A percentile compares a stretch with the other conserved stretches of the same genome.
phyloP scores from a whole-genome alignment of 78 protist genomes.

The Blattamonas nauphoetae region DNA sequence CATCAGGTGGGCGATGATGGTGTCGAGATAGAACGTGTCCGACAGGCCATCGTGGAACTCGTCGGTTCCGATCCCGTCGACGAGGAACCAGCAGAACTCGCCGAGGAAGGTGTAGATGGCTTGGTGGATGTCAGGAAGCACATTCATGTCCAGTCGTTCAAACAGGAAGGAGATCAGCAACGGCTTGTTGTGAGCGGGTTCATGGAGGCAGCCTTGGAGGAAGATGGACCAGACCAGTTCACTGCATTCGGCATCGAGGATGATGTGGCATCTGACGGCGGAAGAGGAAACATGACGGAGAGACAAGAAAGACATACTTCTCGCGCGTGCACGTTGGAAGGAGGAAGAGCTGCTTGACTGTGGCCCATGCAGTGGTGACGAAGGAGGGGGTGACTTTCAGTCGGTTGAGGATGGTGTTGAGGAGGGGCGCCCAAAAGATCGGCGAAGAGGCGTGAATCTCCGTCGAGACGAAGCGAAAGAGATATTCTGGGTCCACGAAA shows the following conservation, averaged over 20 bases:
- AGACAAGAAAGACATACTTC: not conserved
- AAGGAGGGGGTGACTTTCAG: not conserved
- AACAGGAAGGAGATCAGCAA: not conserved
- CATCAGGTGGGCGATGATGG: not conserved
- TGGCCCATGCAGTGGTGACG: not conserved
- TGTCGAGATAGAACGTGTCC: not conserved
- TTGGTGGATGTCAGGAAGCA: not conserved
- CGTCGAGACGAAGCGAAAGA: not conserved
- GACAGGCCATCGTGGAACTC: no score
- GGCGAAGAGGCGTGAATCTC: not conserved
- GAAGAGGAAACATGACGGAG: not conserved
- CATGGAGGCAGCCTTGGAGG: not conserved
- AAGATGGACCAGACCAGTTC: not conserved
- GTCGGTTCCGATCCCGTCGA: no score
- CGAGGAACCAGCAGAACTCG: not conserved
- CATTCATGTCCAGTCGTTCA: not conserved
- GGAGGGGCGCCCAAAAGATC: not conserved
- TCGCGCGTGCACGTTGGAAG: not conserved
- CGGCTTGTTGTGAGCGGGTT: not conserved
- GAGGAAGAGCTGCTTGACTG: not conserved
- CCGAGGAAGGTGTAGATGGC: not conserved
- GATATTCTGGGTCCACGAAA: not conserved
- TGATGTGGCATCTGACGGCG: not conserved
- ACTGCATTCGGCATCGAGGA: not conserved
- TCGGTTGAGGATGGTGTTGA: not conserved